Percentiles rank a stretch among this genome's conserved stretches.
phyloP scores from a whole-genome alignment of 2,329 filamentous ascomycete species.

The Scopulariopsis brevicaulis region DNA sequence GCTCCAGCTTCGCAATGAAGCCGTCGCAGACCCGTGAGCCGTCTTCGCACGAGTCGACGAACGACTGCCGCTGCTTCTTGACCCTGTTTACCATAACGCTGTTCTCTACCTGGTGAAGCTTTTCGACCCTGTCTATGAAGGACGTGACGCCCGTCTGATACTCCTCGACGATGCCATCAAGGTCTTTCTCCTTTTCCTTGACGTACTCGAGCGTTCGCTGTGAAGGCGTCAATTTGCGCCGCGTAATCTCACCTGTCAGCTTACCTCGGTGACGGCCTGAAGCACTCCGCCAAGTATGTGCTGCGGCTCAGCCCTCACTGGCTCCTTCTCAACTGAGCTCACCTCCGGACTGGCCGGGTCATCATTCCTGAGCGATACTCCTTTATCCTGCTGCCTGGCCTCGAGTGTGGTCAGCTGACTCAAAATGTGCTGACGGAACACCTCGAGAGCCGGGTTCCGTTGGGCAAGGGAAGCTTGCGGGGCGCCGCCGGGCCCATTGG shows the following conservation, averaged over 20 bases:
- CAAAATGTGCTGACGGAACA: not conserved
- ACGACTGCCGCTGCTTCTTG: not conserved
- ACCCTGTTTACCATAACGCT: not conserved
- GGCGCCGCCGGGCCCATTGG: not conserved
- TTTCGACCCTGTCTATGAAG: slow-evolving; percentile 1
- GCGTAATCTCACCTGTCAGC: not conserved
- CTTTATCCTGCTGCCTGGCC: not conserved
- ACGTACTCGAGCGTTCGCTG: not conserved
- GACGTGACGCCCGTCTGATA: not conserved
- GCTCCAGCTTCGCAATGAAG: not conserved
- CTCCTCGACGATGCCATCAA: not conserved
- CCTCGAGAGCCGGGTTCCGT: not conserved
- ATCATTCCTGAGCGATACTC: not conserved
- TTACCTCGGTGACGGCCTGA: not conserved
- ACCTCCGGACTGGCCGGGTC: not conserved
- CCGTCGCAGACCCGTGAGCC: not conserved
- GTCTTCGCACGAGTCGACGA: not conserved
- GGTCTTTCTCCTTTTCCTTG: slow-evolving; percentile 1
- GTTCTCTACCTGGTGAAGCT: not conserved
- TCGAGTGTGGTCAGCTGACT: not conserved
- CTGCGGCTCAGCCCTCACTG: not conserved
- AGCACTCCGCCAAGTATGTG: not conserved
- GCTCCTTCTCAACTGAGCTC: not conserved
- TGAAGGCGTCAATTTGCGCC: not conserved
- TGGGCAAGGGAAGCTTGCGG: not conserved